Percentiles rank a stretch among this genome's conserved stretches.
These are phyloP conservation scores for Talaromyces sp. DNA, from an alignment of 2,329 filamentous ascomycete genomes.

Conservation along the genomic window DNA sequence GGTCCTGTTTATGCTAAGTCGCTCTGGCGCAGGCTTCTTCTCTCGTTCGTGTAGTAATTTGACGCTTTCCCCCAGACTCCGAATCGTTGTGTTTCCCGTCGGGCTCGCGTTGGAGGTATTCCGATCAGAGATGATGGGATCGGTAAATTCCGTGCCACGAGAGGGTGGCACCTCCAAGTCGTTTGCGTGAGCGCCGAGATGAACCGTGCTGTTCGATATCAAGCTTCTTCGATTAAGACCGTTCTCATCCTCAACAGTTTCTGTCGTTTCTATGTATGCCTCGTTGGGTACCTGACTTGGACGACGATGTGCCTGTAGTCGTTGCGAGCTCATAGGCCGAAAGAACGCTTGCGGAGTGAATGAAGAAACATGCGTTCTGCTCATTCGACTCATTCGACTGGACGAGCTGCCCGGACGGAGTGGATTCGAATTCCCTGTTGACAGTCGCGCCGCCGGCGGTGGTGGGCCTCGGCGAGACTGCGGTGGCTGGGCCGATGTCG, in stretches of 20 bases:
- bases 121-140: slow-evolving; percentile 66
- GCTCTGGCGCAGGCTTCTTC: slow-evolving; percentile 34
- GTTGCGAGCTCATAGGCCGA: slow-evolving; percentile 92
- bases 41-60: slow-evolving; percentile 65
- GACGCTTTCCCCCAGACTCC: slow-evolving; percentile 72
- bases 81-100: slow-evolving; percentile 54
- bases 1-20: slow-evolving; percentile 59
- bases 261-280: slow-evolving; percentile 33
- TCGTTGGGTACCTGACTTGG: slow-evolving; percentile 44
- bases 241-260: slow-evolving; percentile 44
- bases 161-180: slow-evolving; percentile 63
- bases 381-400: slow-evolving; percentile 59
- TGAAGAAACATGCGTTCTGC: slow-evolving; percentile 83
- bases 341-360: slow-evolving; percentile 90
- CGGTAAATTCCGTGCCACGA: slow-evolving; percentile 75
- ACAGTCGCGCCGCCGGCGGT: slow-evolving; percentile 36
- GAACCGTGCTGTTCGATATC: slow-evolving; percentile 51
- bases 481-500: slow-evolving; percentile 53
- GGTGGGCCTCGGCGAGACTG: slow-evolving; percentile 54
- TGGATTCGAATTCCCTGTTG: slow-evolving; percentile 41
- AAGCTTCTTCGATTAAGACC: slow-evolving; percentile 57
- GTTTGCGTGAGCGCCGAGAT: slow-evolving; percentile 27
- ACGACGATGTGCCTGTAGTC: slow-evolving; percentile 83
- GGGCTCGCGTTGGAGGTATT: slow-evolving; percentile 72
- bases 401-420: slow-evolving; percentile 52